Conservation (phyloP, 805 yeast species). For the Starmerella stellata region DNA sequence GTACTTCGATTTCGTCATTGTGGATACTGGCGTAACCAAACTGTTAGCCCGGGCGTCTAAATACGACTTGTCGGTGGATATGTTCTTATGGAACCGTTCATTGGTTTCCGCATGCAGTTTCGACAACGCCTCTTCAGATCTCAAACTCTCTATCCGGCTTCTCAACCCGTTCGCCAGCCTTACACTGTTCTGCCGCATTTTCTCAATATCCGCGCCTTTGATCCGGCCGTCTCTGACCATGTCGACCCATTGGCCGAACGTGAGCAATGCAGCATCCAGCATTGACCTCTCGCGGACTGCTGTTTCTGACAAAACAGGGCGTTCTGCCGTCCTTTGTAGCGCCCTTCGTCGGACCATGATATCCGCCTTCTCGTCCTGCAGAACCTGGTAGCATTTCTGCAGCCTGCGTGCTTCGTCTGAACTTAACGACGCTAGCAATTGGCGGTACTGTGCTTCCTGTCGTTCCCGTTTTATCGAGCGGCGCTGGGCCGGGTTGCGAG, state of each 20-base stretch:
- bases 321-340: neutral
- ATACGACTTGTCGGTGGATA: constrained; percentile 7
- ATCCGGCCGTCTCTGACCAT: constrained; percentile 2
- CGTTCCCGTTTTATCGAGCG: neutral
- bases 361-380: neutral
- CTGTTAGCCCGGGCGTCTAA: constrained; percentile 8
- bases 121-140: constrained; percentile 1
- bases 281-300: neutral
- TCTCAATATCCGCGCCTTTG: neutral
- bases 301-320: neutral
- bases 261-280: constrained; percentile 1
- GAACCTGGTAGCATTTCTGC: neutral
- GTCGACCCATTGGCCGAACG: constrained; percentile 1
- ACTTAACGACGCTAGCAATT: neutral
- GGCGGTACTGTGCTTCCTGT: neutral
- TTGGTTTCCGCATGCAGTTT: neutral
- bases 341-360: neutral
- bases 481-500: neutral
- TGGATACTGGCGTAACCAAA: constrained; percentile 8
- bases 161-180: constrained; percentile 4
- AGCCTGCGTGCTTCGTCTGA: neutral
- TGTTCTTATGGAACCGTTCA: neutral
- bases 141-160: constrained; percentile 1
- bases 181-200: neutral
- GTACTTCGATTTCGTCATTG: constrained; percentile 3